A percentile compares a stretch with the other conserved stretches of the same genome.
phyloP scores from a whole-genome alignment of 176 grass and related monocot genomes.

The Cymbopogon citratus region DNA sequence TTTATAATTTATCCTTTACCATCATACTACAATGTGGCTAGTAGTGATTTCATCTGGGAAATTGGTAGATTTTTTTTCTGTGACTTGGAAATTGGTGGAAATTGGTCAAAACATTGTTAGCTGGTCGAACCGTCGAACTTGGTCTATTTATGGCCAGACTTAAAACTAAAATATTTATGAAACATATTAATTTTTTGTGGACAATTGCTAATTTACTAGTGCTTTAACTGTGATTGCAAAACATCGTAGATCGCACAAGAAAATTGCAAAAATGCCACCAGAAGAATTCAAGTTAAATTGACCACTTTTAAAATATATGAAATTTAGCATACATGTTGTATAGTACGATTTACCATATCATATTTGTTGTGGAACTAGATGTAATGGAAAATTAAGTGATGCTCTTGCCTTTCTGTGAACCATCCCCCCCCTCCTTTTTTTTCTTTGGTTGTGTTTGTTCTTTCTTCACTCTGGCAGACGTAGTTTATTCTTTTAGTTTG shows the following conservation, averaged over 20 bases:
- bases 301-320: neutral
- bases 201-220: neutral
- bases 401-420: neutral
- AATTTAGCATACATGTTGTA: neutral
- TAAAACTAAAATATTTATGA: slow-evolving; percentile 18
- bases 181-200: neutral
- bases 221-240: neutral
- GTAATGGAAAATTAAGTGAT: neutral
- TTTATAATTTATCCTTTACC: neutral
- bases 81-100: neutral
- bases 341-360: neutral
- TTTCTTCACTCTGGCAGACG: neutral
- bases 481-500: neutral
- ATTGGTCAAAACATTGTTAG: neutral
- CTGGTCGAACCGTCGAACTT: neutral
- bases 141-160: slow-evolving; percentile 1
- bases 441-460: neutral
- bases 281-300: neutral
- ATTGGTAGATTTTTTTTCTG: no score
- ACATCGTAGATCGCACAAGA: neutral
- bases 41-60: neutral
- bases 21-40: neutral
- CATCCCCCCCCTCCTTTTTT: neutral
- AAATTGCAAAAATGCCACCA: neutral
- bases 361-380: slow-evolving; percentile 16